Conservation (phyloP, 192 early-diverging fungal genomes). For the Haplosporangium gracile region DNA sequence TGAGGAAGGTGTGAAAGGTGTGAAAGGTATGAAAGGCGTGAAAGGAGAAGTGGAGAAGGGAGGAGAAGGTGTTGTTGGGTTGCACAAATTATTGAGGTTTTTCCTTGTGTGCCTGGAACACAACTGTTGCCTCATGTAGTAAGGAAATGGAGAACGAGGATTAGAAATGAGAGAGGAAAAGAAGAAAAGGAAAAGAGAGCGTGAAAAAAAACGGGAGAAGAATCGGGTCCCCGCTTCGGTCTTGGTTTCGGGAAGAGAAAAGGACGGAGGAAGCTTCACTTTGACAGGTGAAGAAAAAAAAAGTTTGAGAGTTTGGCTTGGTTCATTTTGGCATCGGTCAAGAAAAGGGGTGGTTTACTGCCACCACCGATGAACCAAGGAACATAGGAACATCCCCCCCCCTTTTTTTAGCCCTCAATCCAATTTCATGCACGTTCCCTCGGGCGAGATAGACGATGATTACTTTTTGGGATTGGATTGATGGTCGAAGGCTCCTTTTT, state of each 20-base stretch:
- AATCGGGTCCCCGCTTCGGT: neutral
- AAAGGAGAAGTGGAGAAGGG: neutral
- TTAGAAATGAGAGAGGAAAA: no score
- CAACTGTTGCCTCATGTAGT: neutral
- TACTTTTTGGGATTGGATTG: no score
- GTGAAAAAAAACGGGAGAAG: neutral
- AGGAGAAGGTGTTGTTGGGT: neutral
- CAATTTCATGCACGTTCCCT: no score
- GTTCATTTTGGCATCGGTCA: no score
- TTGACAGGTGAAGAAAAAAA: neutral
- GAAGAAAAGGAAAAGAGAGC: neutral
- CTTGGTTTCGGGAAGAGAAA: neutral
- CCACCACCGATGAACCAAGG: no score
- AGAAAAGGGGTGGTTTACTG: no score
- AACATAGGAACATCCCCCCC: no score
- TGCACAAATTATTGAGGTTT: neutral
- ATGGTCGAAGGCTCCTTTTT: neutral
- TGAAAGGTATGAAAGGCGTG: neutral
- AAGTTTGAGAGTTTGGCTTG: no score
- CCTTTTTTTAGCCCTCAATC: no score
- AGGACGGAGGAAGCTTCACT: neutral
- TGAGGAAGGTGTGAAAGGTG: neutral
- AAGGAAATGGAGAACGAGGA: no score
- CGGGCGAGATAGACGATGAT: no score
- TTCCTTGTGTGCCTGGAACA: neutral